Evolutionary conservation across 108 stramenopile genomes (phyloP).

Genomic region (Fragilariopsis cylindrus): DNA sequence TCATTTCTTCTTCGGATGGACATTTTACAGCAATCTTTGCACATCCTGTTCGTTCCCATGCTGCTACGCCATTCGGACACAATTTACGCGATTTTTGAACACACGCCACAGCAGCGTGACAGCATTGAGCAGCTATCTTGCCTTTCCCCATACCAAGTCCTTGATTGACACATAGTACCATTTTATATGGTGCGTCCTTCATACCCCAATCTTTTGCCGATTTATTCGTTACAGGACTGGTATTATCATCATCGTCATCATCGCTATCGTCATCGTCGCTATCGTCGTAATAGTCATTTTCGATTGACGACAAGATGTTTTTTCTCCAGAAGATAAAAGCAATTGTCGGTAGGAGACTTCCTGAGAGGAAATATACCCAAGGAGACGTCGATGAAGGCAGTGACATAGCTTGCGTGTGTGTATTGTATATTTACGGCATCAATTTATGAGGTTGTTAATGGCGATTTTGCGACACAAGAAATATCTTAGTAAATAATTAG

Average conservation of each 20-base stretch:
- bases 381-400: not conserved
- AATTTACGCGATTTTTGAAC: slow-evolving; percentile 71
- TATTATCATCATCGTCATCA: slow-evolving; percentile 30
- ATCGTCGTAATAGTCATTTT: slow-evolving; percentile 25
- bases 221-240: slow-evolving; percentile 16
- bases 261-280: slow-evolving; percentile 37
- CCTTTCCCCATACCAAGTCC: slow-evolving; percentile 86
- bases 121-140: slow-evolving; percentile 90
- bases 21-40: slow-evolving; percentile 93
- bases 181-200: slow-evolving; percentile 85
- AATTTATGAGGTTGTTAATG: too few species aligned
- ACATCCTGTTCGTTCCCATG: slow-evolving; percentile 88
- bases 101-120: slow-evolving; percentile 90
- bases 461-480: too few species aligned
- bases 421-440: too few species aligned
- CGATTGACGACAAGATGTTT: not conserved
- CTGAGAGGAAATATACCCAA: slow-evolving; percentile 48
- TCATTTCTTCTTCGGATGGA: slow-evolving; percentile 79
- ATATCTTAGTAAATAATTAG: too few species aligned
- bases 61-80: slow-evolving; percentile 67
- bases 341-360: slow-evolving; percentile 48
- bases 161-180: slow-evolving; percentile 82
- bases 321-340: slow-evolving; percentile 17
- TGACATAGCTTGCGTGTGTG: not conserved
- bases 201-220: slow-evolving; percentile 47